These are phyloP conservation scores for Bombardia bombarda DNA, from an alignment of 495 filamentous ascomycete genomes.

Conservation along the genomic window DNA sequence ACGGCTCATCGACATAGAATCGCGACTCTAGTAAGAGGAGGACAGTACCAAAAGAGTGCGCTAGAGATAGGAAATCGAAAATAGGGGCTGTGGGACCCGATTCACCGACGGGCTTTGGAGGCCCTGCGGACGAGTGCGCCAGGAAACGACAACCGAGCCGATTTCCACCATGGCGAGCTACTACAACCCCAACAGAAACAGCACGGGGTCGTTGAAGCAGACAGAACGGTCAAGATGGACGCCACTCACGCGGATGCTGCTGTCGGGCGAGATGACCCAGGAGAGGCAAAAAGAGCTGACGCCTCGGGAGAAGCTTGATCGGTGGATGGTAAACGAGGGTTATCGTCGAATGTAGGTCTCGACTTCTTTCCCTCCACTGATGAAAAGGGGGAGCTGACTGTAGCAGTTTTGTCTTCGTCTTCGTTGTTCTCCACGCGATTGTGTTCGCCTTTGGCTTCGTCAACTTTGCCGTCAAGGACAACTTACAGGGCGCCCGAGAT, in stretches of 20 bases:
- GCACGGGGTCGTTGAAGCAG: conserved; percentile 26
- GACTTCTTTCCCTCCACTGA: neutral
- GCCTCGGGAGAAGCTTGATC: conserved; percentile 41
- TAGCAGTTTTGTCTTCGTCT: conserved; percentile 60
- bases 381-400: conserved; percentile 12
- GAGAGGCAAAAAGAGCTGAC: conserved; percentile 53
- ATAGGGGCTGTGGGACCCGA: conserved; percentile 6
- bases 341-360: conserved; percentile 59
- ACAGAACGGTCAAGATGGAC: conserved; percentile 62
- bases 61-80: conserved; percentile 5
- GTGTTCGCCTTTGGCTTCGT: conserved; percentile 69
- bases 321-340: conserved; percentile 75
- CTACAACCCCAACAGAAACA: conserved; percentile 23
- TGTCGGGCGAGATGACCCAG: conserved; percentile 62
- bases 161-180: conserved; percentile 34
- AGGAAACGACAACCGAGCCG: conserved; percentile 7
- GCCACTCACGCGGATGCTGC: conserved; percentile 58
- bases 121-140: conserved; percentile 2
- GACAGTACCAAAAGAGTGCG: conserved; percentile 10
- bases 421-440: conserved; percentile 56
- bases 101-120: conserved; percentile 8
- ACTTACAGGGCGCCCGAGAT: conserved; percentile 49
- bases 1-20: conserved; percentile 6
- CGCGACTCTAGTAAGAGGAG: conserved; percentile 7
- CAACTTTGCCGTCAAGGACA: conserved; percentile 68